Conservation (phyloP, 208 protist species). For the Wallacemonas sp. region DNA sequence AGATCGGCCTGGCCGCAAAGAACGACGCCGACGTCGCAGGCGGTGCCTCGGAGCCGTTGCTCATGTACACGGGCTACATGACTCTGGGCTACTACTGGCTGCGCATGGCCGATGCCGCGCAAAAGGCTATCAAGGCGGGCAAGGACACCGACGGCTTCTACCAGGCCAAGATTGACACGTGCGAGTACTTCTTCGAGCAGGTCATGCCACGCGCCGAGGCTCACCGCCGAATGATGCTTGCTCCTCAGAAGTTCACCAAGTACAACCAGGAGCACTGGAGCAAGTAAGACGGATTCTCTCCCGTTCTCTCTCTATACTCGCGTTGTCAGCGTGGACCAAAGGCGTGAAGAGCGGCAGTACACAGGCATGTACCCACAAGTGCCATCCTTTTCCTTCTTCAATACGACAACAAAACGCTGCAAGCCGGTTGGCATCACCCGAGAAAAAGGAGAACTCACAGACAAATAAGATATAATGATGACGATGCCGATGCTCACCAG, state of each 20-base stretch:
- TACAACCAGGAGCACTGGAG: constrained; percentile 58
- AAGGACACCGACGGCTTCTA: constrained; percentile 79
- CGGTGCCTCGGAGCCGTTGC: constrained; percentile 61
- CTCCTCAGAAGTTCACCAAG: constrained; percentile 26
- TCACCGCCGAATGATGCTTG: constrained; percentile 64
- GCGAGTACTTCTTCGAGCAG: constrained; percentile 69
- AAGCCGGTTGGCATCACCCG: no score
- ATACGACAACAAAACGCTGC: no score
- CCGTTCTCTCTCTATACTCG: neutral
- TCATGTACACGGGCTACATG: constrained; percentile 85
- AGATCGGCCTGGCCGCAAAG: constrained; percentile 42
- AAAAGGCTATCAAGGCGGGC: constrained; percentile 48
- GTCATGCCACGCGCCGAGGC: constrained; percentile 55
- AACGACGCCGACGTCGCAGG: constrained; percentile 45
- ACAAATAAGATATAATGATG: no score
- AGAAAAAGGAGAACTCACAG: no score
- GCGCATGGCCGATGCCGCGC: constrained; percentile 72
- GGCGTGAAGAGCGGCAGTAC: no score
- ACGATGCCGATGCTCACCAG: no score
- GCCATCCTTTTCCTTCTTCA: no score
- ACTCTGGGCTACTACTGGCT: constrained; percentile 85
- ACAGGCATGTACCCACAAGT: no score
- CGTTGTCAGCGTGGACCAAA: no score
- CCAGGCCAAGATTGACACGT: constrained; percentile 78
- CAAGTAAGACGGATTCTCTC: constrained; percentile 10